Base-by-base conservation (phyloP, 768 basidiomycete genomes). In the Boletus edulis region DNA sequence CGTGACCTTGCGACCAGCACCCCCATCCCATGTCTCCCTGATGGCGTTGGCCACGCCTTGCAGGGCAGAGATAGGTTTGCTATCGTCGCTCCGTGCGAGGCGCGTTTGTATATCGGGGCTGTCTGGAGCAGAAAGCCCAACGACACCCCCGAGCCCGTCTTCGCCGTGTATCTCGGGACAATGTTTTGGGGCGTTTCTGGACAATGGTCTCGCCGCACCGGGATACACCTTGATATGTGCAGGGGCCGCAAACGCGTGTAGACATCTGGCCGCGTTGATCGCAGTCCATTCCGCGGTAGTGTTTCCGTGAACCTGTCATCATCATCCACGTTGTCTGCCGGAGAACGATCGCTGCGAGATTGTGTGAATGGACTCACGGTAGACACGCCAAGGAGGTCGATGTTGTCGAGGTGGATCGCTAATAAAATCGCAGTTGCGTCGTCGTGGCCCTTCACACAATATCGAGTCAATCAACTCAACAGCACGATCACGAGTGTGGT, bases 391-490 rank as follows among this genome's bases (percentile, higher is more conserved):
- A 93, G 71, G 18, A 96, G 81, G 37, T 79, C 70, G 52, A 94
- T 79, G 55, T 85, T 78, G 2, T 80, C 77, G 13, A 78, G 78
- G 59, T 91, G 82, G 5, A 88, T 65, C 5, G 90, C 91, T 10
- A 94, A 73, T 65, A 95, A 74, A 48, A 95, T 85, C 4, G 91
- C 91, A 12, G 84, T 85, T 5, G 89, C 94, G 73, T 95, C 93
- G 63, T 96, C 93, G 63, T 95, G 93, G 14, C 93, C 92, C 89
- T 91, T 48, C 44, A 50, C 42, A 14, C 43, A 6, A 41, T 34
- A 41, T n/a, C 50, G 24, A 54, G 38, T 62, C 13, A 55, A 32
- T 12, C 22, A 41, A 43, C 5, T 54, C 18, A 18, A 15, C 10
- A 31, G 13, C 27, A 17, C 27, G 32, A 17, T 29, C 43, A 14